phyloP scores from a whole-genome alignment of 2,329 filamentous ascomycete species.

The Coniella lustricola region DNA sequence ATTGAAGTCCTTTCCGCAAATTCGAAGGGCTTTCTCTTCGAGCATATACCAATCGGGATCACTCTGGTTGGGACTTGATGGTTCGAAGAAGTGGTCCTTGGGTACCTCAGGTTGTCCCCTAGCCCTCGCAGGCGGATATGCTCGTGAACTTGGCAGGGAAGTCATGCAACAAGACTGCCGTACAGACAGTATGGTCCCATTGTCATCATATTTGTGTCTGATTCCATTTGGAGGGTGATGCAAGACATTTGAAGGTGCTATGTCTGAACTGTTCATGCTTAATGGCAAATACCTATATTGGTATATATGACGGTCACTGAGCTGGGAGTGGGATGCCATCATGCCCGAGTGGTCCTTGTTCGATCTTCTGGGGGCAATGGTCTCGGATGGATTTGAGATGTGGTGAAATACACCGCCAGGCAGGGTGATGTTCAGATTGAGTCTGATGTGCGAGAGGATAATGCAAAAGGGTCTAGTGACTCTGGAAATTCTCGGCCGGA shows the following conservation, averaged over 20 bases:
- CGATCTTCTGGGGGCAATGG: background rate
- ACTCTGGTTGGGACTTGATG: no score
- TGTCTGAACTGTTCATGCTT: background rate
- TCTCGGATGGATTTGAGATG: background rate
- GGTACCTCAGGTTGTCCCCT: background rate
- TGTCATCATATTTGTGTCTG: conserved; percentile 1
- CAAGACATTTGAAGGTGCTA: background rate
- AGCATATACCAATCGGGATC: background rate
- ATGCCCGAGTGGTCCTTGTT: background rate
- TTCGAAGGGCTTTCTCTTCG: background rate
- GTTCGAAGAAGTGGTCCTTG: background rate
- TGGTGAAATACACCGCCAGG: background rate
- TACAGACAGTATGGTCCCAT: conserved; percentile 5
- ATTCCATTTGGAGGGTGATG: no score
- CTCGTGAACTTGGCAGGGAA: background rate
- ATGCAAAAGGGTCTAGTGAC: conserved; percentile 5
- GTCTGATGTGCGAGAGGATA: background rate
- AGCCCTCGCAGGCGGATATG: background rate
- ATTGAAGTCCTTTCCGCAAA: conserved; percentile 1
- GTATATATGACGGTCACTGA: background rate
- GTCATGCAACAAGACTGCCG: conserved; percentile 1
- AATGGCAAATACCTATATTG: background rate
- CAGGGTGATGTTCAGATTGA: background rate
- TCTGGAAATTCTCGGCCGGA: background rate
- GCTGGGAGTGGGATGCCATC: background rate